These are phyloP conservation scores for Ogataea ganodermae DNA, from an alignment of 805 yeast species.

Conservation along the genomic window DNA sequence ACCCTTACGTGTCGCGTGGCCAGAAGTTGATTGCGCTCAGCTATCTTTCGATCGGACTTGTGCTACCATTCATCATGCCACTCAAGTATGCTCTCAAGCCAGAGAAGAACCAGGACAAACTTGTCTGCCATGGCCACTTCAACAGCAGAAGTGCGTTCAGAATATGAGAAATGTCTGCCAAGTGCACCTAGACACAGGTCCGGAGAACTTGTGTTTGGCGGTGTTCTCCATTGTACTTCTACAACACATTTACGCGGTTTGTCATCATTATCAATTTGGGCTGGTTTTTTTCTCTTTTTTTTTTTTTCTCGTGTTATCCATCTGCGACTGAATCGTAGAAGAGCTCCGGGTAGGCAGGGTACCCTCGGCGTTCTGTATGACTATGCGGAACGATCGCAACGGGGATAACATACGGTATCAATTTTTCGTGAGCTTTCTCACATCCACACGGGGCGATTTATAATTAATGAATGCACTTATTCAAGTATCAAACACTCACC, in stretches of 20 bases:
- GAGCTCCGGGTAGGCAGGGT: neutral
- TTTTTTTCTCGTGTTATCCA: neutral
- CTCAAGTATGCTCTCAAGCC: constrained; percentile 30
- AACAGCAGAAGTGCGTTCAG: constrained; percentile 35
- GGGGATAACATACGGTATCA: neutral
- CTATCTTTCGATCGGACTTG: constrained; percentile 36
- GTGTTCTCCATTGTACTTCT: neutral
- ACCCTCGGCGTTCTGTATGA: neutral
- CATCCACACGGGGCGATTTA: constrained; percentile 2
- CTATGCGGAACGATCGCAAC: neutral
- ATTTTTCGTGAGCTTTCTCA: neutral
- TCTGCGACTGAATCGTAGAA: neutral
- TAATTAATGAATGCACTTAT: constrained; percentile 5
- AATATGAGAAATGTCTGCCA: constrained; percentile 22
- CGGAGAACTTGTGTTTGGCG: neutral
- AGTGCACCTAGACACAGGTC: neutral
- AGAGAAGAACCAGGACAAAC: constrained; percentile 13
- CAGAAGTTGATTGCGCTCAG: constrained; percentile 31
- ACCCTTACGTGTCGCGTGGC: constrained; percentile 15
- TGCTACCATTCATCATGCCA: constrained; percentile 39
- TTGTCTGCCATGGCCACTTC: constrained; percentile 30
- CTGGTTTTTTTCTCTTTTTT: neutral
- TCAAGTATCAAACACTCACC: neutral
- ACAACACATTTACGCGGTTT: neutral
- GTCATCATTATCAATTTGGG: constrained; percentile 4